Conservation (phyloP, 257 asterid genomes). For the Parsonsia alboflavescens region DNA sequence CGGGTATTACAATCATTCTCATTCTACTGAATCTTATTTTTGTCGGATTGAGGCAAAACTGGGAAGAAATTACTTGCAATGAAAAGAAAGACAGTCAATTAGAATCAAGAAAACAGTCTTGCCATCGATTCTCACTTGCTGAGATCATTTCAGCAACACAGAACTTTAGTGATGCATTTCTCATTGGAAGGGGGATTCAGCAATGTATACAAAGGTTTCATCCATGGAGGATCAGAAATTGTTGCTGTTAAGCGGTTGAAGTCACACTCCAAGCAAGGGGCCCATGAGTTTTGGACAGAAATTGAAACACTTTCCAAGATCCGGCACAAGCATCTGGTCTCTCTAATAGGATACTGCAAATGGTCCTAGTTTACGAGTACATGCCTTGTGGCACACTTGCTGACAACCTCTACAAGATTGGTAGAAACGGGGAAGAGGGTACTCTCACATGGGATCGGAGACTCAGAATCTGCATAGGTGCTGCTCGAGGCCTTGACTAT, state of each 20-base stretch:
- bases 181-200: constrained; percentile 16
- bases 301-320: constrained; percentile 19
- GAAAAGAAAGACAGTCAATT: background rate
- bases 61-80: background rate
- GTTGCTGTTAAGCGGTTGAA: constrained; percentile 16
- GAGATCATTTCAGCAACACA: constrained; percentile 8
- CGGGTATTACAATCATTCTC: background rate
- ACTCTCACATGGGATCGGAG: constrained; percentile 14
- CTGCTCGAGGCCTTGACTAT: constrained; percentile 21
- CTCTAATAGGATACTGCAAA: constrained; percentile 21
- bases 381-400: constrained; percentile 11
- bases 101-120: background rate
- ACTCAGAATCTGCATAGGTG: constrained; percentile 19
- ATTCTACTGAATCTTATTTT: background rate
- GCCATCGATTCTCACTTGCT: background rate
- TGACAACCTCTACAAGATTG: constrained; percentile 8
- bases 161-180: constrained; percentile 3
- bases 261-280: constrained; percentile 18
- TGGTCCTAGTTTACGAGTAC: constrained; percentile 16
- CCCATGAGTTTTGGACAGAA: constrained; percentile 17
- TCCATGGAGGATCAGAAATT: background rate
- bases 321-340: constrained; percentile 17
- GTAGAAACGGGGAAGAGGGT: background rate
- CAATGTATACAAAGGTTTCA: constrained; percentile 6
- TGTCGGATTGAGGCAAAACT: background rate